These are phyloP conservation scores for Mycosphaerella sp. DNA, from an alignment of 2,329 filamentous ascomycete genomes.

Conservation along the genomic window DNA sequence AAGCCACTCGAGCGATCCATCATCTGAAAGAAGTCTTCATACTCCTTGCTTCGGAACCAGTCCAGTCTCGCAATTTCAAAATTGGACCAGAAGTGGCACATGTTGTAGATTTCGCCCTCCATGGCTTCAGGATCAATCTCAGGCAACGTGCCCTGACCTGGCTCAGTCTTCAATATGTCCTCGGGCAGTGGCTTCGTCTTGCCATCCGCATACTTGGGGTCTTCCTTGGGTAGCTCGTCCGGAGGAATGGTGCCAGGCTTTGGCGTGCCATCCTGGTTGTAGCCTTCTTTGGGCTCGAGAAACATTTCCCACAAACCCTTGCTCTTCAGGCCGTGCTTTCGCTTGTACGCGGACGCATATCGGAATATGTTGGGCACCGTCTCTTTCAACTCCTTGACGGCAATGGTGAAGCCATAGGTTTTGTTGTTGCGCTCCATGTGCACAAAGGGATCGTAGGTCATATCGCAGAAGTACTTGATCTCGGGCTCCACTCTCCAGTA, in stretches of 20 bases:
- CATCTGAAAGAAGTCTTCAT: conserved; percentile 97
- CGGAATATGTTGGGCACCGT: conserved; percentile 98
- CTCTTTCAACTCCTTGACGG: conserved; percentile 94
- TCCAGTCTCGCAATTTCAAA: conserved; percentile 93
- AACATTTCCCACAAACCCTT: conserved; percentile 99
- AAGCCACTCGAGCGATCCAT: conserved; percentile 98
- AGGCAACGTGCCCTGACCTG: conserved; percentile 62
- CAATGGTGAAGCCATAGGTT: conserved; percentile 98
- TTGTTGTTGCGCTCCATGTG: conserved; percentile 94
- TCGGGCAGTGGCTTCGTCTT: conserved; percentile 67
- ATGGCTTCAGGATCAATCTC: conserved; percentile 87
- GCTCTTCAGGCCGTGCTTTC: conserved; percentile 81
- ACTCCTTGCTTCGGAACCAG: conserved; percentile 96
- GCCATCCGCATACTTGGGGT: conserved; percentile 58
- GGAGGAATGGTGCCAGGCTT: conserved; percentile 37
- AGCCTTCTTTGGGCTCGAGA: conserved; percentile 66
- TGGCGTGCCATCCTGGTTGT: conserved; percentile 46
- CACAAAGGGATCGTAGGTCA: conserved; percentile 96
- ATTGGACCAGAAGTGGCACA: conserved; percentile 99
- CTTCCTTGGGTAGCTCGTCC: conserved; percentile 43
- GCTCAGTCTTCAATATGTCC: conserved; percentile 71
- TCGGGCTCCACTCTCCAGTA: conserved; percentile 99
- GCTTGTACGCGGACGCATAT: conserved; percentile 97
- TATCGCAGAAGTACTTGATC: conserved; percentile 99
- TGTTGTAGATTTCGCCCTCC: conserved; percentile 98